Conservation (phyloP, 2,329 filamentous ascomycete species). For the Colletotrichum higginsianum region DNA sequence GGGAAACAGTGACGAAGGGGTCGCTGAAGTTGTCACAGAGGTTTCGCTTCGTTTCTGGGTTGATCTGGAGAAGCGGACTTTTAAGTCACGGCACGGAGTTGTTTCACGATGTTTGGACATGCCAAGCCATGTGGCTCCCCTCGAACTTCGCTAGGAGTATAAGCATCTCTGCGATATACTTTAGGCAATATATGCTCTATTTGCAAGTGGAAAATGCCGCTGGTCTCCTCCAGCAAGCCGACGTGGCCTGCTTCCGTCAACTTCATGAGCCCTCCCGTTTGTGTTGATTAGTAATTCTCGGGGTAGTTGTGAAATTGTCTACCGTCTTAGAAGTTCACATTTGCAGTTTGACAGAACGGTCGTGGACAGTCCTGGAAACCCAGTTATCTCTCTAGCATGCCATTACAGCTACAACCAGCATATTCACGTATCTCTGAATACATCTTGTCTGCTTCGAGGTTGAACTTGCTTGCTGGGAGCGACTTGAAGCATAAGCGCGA, state of each 20-base stretch:
- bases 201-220: too few relatives aligned
- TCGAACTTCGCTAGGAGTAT: conserved; percentile 10
- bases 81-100: not conserved
- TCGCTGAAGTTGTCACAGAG: conserved; percentile 1
- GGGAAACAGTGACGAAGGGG: not conserved
- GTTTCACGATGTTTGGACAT: conserved; percentile 36
- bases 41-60: conserved; percentile 22
- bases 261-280: too few relatives aligned
- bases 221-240: too few relatives aligned
- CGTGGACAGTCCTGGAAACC: not conserved
- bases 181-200: too few relatives aligned
- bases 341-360: too few relatives aligned
- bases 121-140: conserved; percentile 9
- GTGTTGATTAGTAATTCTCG: too few relatives aligned
- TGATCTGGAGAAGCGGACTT: not conserved
- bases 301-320: too few relatives aligned
- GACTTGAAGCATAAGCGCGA: not conserved
- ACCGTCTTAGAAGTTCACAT: not conserved
- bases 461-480: too few relatives aligned
- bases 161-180: not conserved
- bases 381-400: not conserved
- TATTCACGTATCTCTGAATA: not conserved
- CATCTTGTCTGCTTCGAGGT: not conserved
- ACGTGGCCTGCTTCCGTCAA: too few relatives aligned
- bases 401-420: not conserved